These are phyloP conservation scores for Penicillium concentricum DNA, from an alignment of 2,329 filamentous ascomycete species.

Conservation along the genomic window DNA sequence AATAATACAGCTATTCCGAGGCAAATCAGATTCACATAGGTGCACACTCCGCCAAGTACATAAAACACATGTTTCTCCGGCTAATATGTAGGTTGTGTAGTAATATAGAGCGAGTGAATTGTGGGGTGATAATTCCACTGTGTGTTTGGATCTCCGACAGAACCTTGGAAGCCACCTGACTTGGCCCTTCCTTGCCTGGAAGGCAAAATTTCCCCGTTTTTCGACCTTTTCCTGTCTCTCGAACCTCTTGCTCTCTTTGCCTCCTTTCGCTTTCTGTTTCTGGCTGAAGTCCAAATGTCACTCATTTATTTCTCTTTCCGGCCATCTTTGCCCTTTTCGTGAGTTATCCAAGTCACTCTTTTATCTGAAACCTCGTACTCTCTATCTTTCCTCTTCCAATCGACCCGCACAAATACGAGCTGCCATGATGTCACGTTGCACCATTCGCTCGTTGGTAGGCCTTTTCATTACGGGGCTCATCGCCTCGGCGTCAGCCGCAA, in stretches of 20 bases:
- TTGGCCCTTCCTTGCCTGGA: not conserved
- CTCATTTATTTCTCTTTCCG: not conserved
- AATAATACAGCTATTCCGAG: not conserved
- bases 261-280: not conserved
- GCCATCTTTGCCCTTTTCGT: not conserved
- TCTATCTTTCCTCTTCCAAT: not conserved
- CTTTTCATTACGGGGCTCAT: conserved; percentile 8
- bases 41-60: not conserved
- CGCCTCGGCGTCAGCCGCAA: conserved; percentile 22
- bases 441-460: not conserved
- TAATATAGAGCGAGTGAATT: not conserved
- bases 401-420: not conserved
- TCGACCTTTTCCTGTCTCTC: not conserved
- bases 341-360: not conserved
- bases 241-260: not conserved
- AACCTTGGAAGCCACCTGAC: conserved; percentile 3
- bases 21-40: not conserved
- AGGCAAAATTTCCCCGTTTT: not conserved
- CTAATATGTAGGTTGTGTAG: not conserved
- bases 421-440: conserved; percentile 10
- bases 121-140: not conserved
- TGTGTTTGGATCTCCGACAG: not conserved
- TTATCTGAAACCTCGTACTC: not conserved
- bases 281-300: conserved; percentile 3
- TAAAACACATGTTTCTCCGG: not conserved